phyloP scores from a whole-genome alignment of 768 basidiomycete species.

The Tricholoma sp. region DNA sequence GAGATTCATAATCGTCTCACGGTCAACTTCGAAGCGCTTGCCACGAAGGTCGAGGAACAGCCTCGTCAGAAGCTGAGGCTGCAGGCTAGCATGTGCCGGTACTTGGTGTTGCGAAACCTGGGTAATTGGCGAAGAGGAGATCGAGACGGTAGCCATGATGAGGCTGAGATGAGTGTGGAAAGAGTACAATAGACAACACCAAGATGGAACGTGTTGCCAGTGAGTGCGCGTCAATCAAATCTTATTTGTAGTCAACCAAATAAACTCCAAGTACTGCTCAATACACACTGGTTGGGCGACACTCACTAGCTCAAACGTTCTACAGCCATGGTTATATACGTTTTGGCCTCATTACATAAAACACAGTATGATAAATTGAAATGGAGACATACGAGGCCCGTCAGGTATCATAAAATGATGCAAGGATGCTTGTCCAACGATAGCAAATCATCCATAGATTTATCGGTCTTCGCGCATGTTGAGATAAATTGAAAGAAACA shows the following conservation, averaged over 20 bases:
- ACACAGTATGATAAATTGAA: slow-evolving; percentile 5
- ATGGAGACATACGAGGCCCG: not conserved
- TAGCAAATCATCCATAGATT: slow-evolving; percentile 3
- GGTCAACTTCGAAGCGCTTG: slow-evolving; percentile 86
- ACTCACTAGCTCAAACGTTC: not conserved
- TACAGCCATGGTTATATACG: not conserved
- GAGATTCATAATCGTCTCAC: slow-evolving; percentile 97
- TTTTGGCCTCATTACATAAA: slow-evolving; percentile 9
- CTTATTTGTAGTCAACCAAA: not conserved
- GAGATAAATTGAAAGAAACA: not conserved
- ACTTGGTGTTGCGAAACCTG: slow-evolving; percentile 60
- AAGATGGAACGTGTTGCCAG: not conserved
- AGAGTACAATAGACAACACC: too few relatives aligned
- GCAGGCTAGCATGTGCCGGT: slow-evolving; percentile 63
- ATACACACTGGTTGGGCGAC: too few relatives aligned
- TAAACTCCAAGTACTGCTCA: too few relatives aligned
- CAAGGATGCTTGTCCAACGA: slow-evolving; percentile 4
- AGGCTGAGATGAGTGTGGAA: not conserved
- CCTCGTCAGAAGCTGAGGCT: slow-evolving; percentile 84
- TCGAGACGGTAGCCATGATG: slow-evolving; percentile 35
- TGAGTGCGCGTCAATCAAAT: not conserved
- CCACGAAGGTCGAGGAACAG: slow-evolving; percentile 92
- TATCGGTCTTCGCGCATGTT: not conserved
- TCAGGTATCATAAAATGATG: slow-evolving; percentile 11
- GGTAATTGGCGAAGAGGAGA: slow-evolving; percentile 48